Percentiles rank a stretch among this genome's conserved stretches.
Evolutionary conservation across 371 early-diverging fungal species (phyloP).

Genomic region (Apophysomyces trapeziformis): DNA sequence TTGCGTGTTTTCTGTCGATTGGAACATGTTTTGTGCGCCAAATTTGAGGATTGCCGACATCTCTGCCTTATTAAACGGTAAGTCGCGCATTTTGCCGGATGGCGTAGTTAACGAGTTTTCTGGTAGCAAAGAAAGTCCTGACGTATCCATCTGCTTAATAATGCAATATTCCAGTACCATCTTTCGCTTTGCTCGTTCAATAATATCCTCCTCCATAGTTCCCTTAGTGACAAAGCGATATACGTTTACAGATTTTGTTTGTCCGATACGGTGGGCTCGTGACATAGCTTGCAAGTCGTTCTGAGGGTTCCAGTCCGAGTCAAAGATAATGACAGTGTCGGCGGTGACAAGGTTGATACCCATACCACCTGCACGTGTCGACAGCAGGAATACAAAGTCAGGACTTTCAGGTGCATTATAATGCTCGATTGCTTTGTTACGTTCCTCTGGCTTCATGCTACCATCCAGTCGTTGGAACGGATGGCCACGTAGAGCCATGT

Average conservation of each 20-base stretch:
- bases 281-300: conserved; percentile 99
- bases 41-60: conserved; percentile 95
- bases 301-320: conserved; percentile 99
- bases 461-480: conserved; percentile 98
- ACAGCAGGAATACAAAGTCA: conserved; percentile 98
- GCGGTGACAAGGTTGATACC: conserved; percentile 99
- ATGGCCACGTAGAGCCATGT: conserved; percentile 82
- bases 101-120: conserved; percentile 54
- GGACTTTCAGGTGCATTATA: conserved; percentile 96
- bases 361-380: conserved; percentile 98
- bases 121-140: conserved; percentile 74
- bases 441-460: conserved; percentile 85
- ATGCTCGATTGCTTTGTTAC: conserved; percentile 97
- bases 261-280: conserved; percentile 99
- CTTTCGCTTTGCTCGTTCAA: conserved; percentile 97
- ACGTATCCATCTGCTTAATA: conserved; percentile 98
- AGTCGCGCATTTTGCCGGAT: conserved; percentile 51
- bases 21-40: conserved; percentile 96
- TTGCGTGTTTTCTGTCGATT: conserved; percentile 72
- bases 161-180: conserved; percentile 98
- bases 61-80: conserved; percentile 79
- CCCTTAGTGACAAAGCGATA: conserved; percentile 98
- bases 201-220: conserved; percentile 98
- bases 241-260: conserved; percentile 97
- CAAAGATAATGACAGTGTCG: conserved; percentile 99